Conservation (phyloP, 2,329 filamentous ascomycete species). For the Talaromyces sp. region DNA sequence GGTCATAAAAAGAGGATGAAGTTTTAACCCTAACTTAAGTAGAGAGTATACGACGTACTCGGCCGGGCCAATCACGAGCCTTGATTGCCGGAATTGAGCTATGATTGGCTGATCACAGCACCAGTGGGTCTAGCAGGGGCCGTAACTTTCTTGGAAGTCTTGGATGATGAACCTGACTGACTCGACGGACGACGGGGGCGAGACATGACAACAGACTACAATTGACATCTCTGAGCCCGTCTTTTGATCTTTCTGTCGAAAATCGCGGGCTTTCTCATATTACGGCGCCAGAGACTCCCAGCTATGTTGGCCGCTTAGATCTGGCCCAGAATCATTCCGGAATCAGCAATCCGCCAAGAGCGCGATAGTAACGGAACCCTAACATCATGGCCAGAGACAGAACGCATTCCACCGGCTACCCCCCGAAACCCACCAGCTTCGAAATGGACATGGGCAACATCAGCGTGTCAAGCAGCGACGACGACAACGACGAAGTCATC, state of each 20-base stretch:
- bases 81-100: no score
- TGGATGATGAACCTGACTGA: neutral
- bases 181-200: neutral
- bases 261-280: neutral
- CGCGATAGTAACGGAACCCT: neutral
- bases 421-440: neutral
- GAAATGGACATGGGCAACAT: constrained; percentile 29
- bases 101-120: neutral
- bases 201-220: neutral
- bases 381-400: constrained; percentile 13
- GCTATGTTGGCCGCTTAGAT: constrained; percentile 5
- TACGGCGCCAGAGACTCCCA: neutral
- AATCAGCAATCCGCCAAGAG: constrained; percentile 5
- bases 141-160: neutral
- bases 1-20: neutral
- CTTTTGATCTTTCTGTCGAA: no score
- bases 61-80: neutral
- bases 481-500: neutral
- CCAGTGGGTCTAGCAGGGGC: neutral
- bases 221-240: neutral
- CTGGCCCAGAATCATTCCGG: neutral
- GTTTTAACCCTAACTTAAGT: no score
- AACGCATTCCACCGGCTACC: neutral
- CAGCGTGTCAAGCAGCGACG: constrained; percentile 27
- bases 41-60: neutral